Evolutionary conservation across 805 yeast species (phyloP).

Genomic region (Sugiyamaella smithiae): DNA sequence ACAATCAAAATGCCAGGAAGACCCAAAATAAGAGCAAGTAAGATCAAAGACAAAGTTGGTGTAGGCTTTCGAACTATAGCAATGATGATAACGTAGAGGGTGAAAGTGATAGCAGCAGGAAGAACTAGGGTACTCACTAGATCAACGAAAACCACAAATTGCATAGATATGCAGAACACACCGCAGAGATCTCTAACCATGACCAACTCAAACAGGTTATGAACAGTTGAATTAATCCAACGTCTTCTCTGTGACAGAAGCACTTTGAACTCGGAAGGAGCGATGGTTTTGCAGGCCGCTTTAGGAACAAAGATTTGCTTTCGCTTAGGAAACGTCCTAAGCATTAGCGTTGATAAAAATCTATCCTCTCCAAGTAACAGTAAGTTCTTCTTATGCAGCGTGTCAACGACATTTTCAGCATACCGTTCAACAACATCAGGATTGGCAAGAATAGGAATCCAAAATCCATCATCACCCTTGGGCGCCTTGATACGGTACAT

Average conservation of each 20-base stretch:
- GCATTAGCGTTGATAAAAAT: slow-evolving; percentile 79
- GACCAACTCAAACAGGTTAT: slow-evolving; percentile 84
- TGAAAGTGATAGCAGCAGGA: slow-evolving; percentile 84
- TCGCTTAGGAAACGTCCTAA: slow-evolving; percentile 84
- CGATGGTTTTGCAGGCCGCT: slow-evolving; percentile 90
- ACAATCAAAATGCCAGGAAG: slow-evolving; percentile 80
- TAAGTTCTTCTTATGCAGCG: slow-evolving; percentile 83
- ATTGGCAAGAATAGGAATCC: slow-evolving; percentile 93
- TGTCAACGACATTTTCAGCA: slow-evolving; percentile 78
- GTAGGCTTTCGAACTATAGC: slow-evolving; percentile 75
- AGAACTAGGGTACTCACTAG: slow-evolving; percentile 83
- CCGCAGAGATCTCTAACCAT: slow-evolving; percentile 89
- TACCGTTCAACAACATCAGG: slow-evolving; percentile 93
- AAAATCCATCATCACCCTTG: slow-evolving; percentile 69
- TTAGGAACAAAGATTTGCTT: slow-evolving; percentile 84
- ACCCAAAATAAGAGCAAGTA: slow-evolving; percentile 78
- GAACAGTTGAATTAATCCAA: slow-evolving; percentile 96
- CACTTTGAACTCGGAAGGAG: slow-evolving; percentile 75
- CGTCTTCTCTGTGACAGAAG: slow-evolving; percentile 90
- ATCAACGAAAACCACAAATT: slow-evolving; percentile 81
- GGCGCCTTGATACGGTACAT: slow-evolving; percentile 83
- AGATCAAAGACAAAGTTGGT: slow-evolving; percentile 70
- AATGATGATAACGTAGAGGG: slow-evolving; percentile 70
- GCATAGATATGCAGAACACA: slow-evolving; percentile 93
- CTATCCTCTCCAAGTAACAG: slow-evolving; percentile 89